phyloP scores from a whole-genome alignment of 106 monocot genomes.

The Apostasia ramifera region DNA sequence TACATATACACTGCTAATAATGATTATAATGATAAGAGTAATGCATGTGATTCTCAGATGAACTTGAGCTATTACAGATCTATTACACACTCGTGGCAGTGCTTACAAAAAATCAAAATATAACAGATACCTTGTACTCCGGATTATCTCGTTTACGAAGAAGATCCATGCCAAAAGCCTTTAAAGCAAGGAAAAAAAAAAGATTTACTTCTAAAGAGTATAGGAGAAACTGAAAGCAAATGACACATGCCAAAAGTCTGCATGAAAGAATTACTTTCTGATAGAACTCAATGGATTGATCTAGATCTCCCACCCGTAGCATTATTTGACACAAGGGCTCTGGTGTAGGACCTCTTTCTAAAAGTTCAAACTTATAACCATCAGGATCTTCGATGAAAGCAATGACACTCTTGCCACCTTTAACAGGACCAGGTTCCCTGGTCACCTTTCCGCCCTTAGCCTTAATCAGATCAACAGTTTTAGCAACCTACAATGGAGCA shows the following conservation, averaged over 20 bases:
- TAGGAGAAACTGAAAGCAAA: not conserved
- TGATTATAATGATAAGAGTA: no score
- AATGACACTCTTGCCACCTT: conserved; percentile 70
- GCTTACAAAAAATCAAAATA: no score
- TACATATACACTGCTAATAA: no score
- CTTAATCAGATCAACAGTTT: conserved; percentile 70
- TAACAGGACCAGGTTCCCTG: conserved; percentile 83
- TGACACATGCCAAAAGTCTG: not conserved
- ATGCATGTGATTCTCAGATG: no score
- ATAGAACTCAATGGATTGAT: conserved; percentile 68
- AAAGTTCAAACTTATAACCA: conserved; percentile 88
- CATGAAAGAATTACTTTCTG: conserved; percentile 43
- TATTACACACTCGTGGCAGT: no score
- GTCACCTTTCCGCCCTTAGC: conserved; percentile 88
- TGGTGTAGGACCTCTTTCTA: conserved; percentile 69
- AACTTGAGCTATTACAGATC: no score
- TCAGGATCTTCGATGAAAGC: conserved; percentile 90
- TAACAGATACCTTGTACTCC: conserved; percentile 65
- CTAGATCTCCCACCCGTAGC: conserved; percentile 84
- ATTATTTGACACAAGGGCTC: conserved; percentile 94
- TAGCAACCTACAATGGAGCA: conserved; percentile 36
- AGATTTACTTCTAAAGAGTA: not conserved
- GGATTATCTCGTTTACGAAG: conserved; percentile 81
- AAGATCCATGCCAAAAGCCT: conserved; percentile 99
- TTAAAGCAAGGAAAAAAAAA: not conserved